These are phyloP conservation scores for Lojkania enalia DNA, from an alignment of 2,329 filamentous ascomycete species.

Conservation along the genomic window DNA sequence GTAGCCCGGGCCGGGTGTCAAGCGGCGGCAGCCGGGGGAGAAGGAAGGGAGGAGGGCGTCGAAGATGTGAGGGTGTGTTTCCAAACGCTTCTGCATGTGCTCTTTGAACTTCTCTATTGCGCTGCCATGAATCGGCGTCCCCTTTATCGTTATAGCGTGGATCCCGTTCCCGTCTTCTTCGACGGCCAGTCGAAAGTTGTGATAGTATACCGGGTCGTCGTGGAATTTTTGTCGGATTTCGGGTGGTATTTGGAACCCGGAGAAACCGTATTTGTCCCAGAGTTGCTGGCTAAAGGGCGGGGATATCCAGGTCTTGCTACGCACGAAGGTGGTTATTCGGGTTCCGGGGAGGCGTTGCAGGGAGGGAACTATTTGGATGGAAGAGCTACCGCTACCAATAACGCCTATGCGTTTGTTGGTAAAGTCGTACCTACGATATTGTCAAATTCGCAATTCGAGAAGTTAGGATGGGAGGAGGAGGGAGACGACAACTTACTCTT, in stretches of 20 bases:
- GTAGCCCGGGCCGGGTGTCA: slow-evolving; percentile 57
- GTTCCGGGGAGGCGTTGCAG: slow-evolving; percentile 42
- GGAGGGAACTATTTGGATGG: slow-evolving; percentile 47
- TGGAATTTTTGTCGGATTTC: slow-evolving; percentile 30
- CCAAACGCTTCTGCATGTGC: slow-evolving; percentile 47
- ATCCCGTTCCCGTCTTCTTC: slow-evolving; percentile 40
- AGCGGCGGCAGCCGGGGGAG: slow-evolving; percentile 51
- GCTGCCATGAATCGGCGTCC: slow-evolving; percentile 42
- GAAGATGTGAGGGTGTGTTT: slow-evolving; percentile 45
- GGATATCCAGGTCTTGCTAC: slow-evolving; percentile 43
- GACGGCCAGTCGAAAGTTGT: slow-evolving; percentile 34
- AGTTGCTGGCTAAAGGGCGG: slow-evolving; percentile 35
- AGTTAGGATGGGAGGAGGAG: not conserved
- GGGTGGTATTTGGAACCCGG: slow-evolving; percentile 31
- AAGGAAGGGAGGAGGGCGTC: slow-evolving; percentile 49
- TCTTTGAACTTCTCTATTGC: slow-evolving; percentile 45
- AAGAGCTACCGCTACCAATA: slow-evolving; percentile 42
- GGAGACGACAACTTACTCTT: slow-evolving; percentile 21
- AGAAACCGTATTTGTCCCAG: slow-evolving; percentile 40
- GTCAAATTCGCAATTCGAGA: too few species aligned
- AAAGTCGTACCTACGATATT: slow-evolving; percentile 31
- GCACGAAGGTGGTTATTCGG: slow-evolving; percentile 35
- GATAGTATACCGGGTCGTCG: slow-evolving; percentile 34
- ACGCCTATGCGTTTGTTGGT: slow-evolving; percentile 39
- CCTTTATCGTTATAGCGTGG: slow-evolving; percentile 39